Evolutionary conservation across 306 rosid genomes (phyloP), one percentile per base, ranked within the genome.

Genomic region (Begonia peltatifolia): DNA sequence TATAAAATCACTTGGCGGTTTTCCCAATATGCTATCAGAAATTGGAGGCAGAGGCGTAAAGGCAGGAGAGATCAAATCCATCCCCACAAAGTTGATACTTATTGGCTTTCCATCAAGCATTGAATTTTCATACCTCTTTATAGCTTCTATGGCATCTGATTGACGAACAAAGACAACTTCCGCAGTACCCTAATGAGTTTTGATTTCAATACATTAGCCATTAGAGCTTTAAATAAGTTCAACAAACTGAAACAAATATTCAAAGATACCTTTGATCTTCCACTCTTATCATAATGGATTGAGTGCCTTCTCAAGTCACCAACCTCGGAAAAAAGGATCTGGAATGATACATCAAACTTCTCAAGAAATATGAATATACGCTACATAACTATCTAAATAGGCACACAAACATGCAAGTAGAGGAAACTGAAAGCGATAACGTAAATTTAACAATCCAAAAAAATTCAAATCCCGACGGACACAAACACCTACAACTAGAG

Each of bases 21-120:
- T 74, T 64, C 73, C 79, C 36, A 53, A 25, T 38, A 66, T 12
- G 59, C 66, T 17, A 41, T 30, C 50, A 44, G 50, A 57, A 50
- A 2, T 35, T 42, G 44, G 70, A 42, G 74, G 60, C 10, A 16
- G 11, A 30, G 38, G 38, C 9, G 23, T 20, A 18, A 42, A 47
- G 46, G 57, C 48, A 58, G 65, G 53, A 61, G 60, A 6, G 53
- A 48, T 64, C 44, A 54, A 16, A 62, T 59, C 52, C 43, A 59
- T 42, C 57, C 87, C 84, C 14, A 79, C 79, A 47, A 83, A 70
- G 69, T 83, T 83, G 59, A 83, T 76, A 23, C 71, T 65, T 56
- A 83, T 14, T 57, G 69, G 70, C 56, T 71, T 76, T 53, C 87
- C 87, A 67, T 83, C 87, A 62, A 83, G 87, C 48, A 6, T 63